phyloP scores from a whole-genome alignment of 306 rosid genomes.

The Dryas octopetala region DNA sequence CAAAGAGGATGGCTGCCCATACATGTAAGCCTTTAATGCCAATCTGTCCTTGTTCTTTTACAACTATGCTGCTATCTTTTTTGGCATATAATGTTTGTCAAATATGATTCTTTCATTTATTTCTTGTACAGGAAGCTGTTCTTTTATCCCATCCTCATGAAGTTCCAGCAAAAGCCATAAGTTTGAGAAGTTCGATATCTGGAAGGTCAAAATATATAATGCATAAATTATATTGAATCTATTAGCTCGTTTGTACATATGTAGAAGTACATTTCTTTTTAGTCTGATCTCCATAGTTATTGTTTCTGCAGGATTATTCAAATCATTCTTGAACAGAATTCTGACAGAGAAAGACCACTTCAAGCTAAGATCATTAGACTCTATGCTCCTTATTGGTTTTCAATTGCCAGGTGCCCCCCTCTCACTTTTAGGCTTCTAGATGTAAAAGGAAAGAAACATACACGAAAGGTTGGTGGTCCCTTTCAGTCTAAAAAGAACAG shows the following conservation, averaged over 20 bases:
- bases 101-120: conserved; percentile 19
- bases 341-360: conserved; percentile 50
- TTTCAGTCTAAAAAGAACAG: conserved; percentile 49
- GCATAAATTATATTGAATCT: conserved; percentile 14
- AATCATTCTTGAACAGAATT: conserved; percentile 81
- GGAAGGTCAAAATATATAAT: conserved; percentile 61
- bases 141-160: conserved; percentile 78
- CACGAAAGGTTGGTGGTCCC: conserved; percentile 41
- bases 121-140: conserved; percentile 73
- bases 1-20: conserved; percentile 96
- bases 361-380: conserved; percentile 71
- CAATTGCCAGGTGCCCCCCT: conserved; percentile 80
- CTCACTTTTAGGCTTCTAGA: conserved; percentile 72
- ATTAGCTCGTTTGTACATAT: conserved; percentile 15
- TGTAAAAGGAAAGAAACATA: conserved; percentile 53
- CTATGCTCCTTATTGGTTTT: conserved; percentile 91
- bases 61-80: not conserved
- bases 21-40: conserved; percentile 45
- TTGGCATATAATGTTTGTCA: conserved; percentile 6
- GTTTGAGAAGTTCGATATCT: conserved; percentile 91
- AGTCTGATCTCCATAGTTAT: conserved; percentile 26
- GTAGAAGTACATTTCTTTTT: conserved; percentile 11
- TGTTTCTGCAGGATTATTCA: conserved; percentile 79
- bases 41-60: conserved; percentile 2
- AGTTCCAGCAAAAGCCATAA: conserved; percentile 66